A percentile compares a stretch with the other conserved stretches of the same genome.
Conservation (phyloP, 306 rosid genomes). For the Vigna radiata region DNA sequence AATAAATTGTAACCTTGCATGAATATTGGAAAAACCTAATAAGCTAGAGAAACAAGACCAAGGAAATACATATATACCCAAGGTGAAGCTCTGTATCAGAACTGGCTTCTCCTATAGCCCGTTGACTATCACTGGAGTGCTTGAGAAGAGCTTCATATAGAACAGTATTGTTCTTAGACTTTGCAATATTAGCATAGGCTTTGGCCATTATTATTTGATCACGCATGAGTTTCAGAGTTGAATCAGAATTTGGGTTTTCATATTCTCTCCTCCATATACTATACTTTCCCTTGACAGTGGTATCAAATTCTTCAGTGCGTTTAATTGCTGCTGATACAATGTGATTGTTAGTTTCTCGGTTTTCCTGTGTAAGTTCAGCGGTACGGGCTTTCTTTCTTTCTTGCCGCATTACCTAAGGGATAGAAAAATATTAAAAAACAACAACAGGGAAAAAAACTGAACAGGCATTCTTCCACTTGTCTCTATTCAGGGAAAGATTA, state of each 20-base stretch:
- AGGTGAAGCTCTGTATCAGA: constrained; percentile 86
- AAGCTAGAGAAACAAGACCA: constrained; percentile 39
- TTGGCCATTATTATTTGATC: constrained; percentile 97
- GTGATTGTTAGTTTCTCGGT: constrained; percentile 69
- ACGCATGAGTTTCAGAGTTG: constrained; percentile 89
- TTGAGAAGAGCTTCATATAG: constrained; percentile 67
- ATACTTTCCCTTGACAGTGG: constrained; percentile 76
- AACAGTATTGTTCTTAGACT: constrained; percentile 68
- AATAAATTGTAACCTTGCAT: constrained; percentile 47
- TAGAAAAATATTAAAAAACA: constrained; percentile 33
- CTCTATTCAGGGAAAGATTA: constrained; percentile 11
- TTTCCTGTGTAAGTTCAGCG: constrained; percentile 63
- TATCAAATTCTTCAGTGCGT: constrained; percentile 64
- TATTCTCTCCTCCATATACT: constrained; percentile 96
- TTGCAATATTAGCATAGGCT: constrained; percentile 86
- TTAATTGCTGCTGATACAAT: constrained; percentile 78
- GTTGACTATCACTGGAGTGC: constrained; percentile 70
- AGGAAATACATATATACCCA: constrained; percentile 61
- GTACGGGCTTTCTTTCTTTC: constrained; percentile 82
- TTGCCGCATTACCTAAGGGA: constrained; percentile 71
- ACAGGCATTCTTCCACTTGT: constrained; percentile 19
- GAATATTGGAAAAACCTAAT: constrained; percentile 42
- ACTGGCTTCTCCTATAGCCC: constrained; percentile 80
- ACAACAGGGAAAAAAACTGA: constrained; percentile 28
- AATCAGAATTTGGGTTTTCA: constrained; percentile 88